phyloP scores from a whole-genome alignment of 2,329 filamentous ascomycete species.

The Sarocladium brachiariae region DNA sequence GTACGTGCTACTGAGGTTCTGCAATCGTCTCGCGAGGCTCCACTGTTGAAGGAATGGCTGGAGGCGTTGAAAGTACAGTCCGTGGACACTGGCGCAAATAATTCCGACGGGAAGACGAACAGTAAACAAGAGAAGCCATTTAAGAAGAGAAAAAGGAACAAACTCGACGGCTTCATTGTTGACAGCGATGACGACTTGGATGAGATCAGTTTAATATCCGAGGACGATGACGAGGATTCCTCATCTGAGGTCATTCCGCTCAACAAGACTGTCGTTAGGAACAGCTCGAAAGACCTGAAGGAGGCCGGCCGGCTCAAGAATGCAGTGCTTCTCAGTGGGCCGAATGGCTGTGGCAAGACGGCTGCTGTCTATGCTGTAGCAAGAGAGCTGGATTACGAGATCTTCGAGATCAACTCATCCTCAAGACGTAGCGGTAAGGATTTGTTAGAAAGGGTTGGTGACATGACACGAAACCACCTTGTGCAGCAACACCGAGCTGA shows the following conservation, averaged over 20 bases:
- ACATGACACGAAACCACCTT: constrained; percentile 94
- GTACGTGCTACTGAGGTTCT: constrained; percentile 62
- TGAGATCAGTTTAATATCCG: constrained; percentile 46
- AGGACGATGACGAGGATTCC: constrained; percentile 30
- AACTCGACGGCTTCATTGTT: constrained; percentile 74
- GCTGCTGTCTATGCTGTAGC: constrained; percentile 87
- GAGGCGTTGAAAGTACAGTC: constrained; percentile 66
- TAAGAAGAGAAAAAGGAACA: constrained; percentile 62
- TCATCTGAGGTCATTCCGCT: background rate
- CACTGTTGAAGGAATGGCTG: constrained; percentile 75
- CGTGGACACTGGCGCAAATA: constrained; percentile 59
- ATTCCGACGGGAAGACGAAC: constrained; percentile 27
- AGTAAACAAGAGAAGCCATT: constrained; percentile 21
- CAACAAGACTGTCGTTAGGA: constrained; percentile 48
- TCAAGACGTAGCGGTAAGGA: constrained; percentile 82
- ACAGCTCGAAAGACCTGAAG: constrained; percentile 31
- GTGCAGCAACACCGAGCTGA: constrained; percentile 49
- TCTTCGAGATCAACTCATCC: constrained; percentile 90
- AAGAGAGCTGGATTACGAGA: constrained; percentile 83
- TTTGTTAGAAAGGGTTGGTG: constrained; percentile 82
- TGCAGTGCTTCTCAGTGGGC: constrained; percentile 80
- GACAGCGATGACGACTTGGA: constrained; percentile 66
- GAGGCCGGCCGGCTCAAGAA: constrained; percentile 54
- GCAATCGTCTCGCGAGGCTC: constrained; percentile 63
- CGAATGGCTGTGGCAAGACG: constrained; percentile 86